phyloP scores from a whole-genome alignment of 1,284 basidiomycete species.

The Sporisorium exsertum region DNA sequence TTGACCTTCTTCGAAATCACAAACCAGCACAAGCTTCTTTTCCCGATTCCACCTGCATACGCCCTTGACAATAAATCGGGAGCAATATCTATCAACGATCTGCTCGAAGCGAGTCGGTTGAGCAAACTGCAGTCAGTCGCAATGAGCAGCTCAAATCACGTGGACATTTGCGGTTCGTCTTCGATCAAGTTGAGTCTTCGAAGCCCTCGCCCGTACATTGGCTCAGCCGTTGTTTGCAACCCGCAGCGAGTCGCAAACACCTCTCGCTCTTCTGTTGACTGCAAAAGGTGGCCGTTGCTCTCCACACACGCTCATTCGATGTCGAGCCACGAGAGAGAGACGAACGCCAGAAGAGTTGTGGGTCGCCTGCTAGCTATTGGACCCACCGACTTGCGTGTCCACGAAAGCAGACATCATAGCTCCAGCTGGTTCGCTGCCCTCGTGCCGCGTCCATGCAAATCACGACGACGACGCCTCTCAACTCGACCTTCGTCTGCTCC shows the following conservation, averaged over 20 bases:
- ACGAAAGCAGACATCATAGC: background rate
- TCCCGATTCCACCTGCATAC: conserved; percentile 4
- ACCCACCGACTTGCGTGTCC: background rate
- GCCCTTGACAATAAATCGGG: background rate
- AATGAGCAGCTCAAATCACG: no score
- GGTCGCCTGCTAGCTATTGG: background rate
- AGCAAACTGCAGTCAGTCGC: no score
- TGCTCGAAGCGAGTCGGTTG: background rate
- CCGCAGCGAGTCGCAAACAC: background rate
- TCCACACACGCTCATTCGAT: no score
- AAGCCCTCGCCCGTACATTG: background rate
- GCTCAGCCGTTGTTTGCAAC: background rate
- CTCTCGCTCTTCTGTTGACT: background rate
- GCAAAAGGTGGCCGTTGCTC: no score
- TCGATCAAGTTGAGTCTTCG: background rate
- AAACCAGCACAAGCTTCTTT: background rate
- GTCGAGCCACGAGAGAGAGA: background rate
- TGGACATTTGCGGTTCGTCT: no score
- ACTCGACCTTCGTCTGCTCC: background rate
- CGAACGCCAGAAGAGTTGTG: background rate
- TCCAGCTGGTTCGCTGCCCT: background rate
- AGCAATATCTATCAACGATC: background rate
- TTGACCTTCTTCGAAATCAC: conserved; percentile 3
- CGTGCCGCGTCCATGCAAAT: background rate
- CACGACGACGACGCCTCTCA: background rate